Percentiles rank a stretch among this genome's conserved stretches.
phyloP scores from a whole-genome alignment of 352 stramenopile species.

The Pythium guiyangense region DNA sequence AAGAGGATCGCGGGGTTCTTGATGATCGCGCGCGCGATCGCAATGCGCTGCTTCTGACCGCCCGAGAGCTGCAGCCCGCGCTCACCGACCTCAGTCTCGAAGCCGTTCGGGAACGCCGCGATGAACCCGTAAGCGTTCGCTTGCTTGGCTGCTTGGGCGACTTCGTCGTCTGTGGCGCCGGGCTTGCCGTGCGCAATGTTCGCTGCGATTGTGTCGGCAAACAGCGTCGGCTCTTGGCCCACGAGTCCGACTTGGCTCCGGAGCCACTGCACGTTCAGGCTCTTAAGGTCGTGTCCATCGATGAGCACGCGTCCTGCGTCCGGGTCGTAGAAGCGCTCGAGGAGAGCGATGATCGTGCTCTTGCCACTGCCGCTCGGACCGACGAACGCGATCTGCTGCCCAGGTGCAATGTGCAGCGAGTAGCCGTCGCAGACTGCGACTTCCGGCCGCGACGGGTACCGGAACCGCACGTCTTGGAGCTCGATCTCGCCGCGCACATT shows the following conservation, averaged over 20 bases:
- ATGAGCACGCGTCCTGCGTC: conserved; percentile 28
- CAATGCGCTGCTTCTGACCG: conserved; percentile 41
- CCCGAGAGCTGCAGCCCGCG: conserved; percentile 71
- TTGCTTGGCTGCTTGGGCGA: conserved; percentile 20
- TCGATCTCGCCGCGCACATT: conserved; percentile 34
- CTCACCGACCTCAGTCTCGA: conserved; percentile 89
- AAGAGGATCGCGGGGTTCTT: conserved; percentile 84
- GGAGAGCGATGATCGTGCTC: conserved; percentile 6
- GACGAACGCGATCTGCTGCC: conserved; percentile 42
- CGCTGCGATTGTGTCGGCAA: conserved; percentile 13
- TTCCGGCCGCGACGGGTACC: conserved; percentile 54
- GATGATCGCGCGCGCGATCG: conserved; percentile 68
- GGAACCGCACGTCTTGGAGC: conserved; percentile 84
- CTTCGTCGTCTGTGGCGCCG: conserved; percentile 31
- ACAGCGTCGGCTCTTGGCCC: conserved; percentile 60
- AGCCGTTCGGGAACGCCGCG: conserved; percentile 55
- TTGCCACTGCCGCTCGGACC: conserved; percentile 9
- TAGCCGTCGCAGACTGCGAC: conserved; percentile 59
- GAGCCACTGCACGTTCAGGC: conserved; percentile 80
- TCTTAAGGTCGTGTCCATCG: conserved; percentile 28
- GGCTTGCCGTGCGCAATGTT: conserved; percentile 77
- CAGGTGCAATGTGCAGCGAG: conserved; percentile 46
- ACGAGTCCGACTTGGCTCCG: conserved; percentile 86
- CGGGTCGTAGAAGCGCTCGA: conserved; percentile 26
- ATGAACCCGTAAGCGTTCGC: conserved; percentile 92